Conservation (phyloP, 129 eudicot genomes). For the Lonicera japonica region DNA sequence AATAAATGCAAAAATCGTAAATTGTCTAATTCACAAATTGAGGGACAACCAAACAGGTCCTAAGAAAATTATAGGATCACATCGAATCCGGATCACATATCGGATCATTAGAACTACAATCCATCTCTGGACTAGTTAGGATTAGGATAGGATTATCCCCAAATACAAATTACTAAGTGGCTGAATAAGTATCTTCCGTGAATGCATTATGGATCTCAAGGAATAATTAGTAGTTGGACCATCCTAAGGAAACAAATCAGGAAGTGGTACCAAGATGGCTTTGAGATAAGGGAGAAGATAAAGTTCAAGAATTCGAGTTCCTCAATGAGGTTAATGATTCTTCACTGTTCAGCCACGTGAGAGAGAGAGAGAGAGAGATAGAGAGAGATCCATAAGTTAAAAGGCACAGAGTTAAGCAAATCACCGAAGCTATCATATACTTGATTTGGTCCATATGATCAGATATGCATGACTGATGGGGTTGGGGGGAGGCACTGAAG, state of each 20-base stretch:
- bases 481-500: constrained; percentile 79
- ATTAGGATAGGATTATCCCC: too few species aligned
- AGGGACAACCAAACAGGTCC: too few species aligned
- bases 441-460: constrained; percentile 74
- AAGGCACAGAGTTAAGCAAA: background rate
- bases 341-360: background rate
- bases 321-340: too few species aligned
- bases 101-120: too few species aligned
- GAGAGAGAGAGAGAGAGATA: background rate
- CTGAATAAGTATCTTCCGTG: background rate
- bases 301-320: background rate
- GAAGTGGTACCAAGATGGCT: background rate
- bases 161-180: background rate
- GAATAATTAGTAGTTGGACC: background rate
- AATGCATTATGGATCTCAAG: background rate
- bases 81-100: too few species aligned
- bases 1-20: too few species aligned
- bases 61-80: too few species aligned
- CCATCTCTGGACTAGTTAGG: too few species aligned
- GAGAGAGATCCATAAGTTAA: constrained; percentile 1
- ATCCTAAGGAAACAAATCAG: background rate
- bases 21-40: too few species aligned
- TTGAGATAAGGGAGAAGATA: background rate
- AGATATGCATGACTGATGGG: constrained; percentile 74
- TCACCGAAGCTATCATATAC: constrained; percentile 70